phyloP scores from a whole-genome alignment of 345 rosid genomes.

The Chamaenerion angustifolium region DNA sequence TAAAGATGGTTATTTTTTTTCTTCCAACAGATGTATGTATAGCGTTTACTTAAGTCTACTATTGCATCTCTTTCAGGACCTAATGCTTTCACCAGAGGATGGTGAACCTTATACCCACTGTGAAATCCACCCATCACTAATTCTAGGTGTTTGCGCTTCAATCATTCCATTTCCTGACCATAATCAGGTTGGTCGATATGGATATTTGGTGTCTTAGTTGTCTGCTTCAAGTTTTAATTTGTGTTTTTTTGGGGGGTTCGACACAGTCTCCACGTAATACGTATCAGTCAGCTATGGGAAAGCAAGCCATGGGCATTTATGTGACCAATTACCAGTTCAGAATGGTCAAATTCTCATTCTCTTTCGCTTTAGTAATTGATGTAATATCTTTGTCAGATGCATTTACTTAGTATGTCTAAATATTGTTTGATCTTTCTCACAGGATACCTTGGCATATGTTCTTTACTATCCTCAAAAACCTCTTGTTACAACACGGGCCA shows the following conservation, averaged over 20 bases:
- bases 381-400: too few species aligned
- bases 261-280: constrained; percentile 98
- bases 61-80: constrained; percentile 40
- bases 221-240: constrained; percentile 5
- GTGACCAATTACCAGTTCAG: constrained; percentile 97
- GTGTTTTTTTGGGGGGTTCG: not conserved
- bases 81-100: constrained; percentile 54
- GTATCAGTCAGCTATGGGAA: constrained; percentile 98
- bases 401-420: too few species aligned
- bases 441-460: constrained; percentile 97
- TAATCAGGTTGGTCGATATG: constrained; percentile 48
- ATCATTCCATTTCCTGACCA: constrained; percentile 99
- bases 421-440: constrained; percentile 6
- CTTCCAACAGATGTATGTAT: too few species aligned
- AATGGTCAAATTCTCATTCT: constrained; percentile 32
- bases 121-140: constrained; percentile 95
- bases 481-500: constrained; percentile 94
- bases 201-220: not conserved
- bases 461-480: constrained; percentile 97
- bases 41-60: not conserved
- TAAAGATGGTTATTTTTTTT: too few species aligned
- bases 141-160: constrained; percentile 95
- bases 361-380: too few species aligned
- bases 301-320: constrained; percentile 99
- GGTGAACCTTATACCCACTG: constrained; percentile 88